These are phyloP conservation scores for Paramyrothecium roridum DNA, from an alignment of 2,329 filamentous ascomycete genomes.

Conservation along the genomic window DNA sequence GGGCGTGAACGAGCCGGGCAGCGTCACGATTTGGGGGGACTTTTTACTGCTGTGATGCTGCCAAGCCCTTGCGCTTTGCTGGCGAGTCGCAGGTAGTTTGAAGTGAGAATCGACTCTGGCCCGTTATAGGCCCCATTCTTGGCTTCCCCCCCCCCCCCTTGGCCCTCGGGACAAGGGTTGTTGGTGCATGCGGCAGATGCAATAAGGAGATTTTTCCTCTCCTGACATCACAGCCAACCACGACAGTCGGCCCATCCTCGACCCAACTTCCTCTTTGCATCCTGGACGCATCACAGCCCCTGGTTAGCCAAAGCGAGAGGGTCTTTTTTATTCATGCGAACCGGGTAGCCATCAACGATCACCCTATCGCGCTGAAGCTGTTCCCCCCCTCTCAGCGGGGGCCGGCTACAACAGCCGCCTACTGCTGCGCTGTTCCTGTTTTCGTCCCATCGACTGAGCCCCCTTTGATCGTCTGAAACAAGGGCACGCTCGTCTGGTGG, in stretches of 20 bases:
- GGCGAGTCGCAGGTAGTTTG: too few species aligned
- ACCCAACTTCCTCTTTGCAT: background rate
- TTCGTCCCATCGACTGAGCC: background rate
- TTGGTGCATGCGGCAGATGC: background rate
- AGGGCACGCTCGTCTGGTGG: background rate
- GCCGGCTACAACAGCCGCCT: background rate
- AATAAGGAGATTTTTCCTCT: background rate
- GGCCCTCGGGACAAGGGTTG: background rate
- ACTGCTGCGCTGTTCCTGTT: background rate
- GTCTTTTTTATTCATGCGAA: background rate
- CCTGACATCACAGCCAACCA: background rate
- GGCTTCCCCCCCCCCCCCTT: background rate
- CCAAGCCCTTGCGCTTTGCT: background rate
- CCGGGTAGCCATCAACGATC: background rate
- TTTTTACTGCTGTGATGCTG: background rate
- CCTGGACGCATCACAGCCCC: background rate
- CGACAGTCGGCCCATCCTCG: background rate
- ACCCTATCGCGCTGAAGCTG: too few species aligned
- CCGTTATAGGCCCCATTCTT: too few species aligned
- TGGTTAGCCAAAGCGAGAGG: too few species aligned
- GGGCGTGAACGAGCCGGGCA: background rate
- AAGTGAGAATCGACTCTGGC: too few species aligned
- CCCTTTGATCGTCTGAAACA: conserved; percentile 1
- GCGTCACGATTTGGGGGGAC: background rate
- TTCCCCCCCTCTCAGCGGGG: background rate